Evolutionary conservation across 495 filamentous ascomycete species (phyloP).

Genomic region (Peziza echinospora): DNA sequence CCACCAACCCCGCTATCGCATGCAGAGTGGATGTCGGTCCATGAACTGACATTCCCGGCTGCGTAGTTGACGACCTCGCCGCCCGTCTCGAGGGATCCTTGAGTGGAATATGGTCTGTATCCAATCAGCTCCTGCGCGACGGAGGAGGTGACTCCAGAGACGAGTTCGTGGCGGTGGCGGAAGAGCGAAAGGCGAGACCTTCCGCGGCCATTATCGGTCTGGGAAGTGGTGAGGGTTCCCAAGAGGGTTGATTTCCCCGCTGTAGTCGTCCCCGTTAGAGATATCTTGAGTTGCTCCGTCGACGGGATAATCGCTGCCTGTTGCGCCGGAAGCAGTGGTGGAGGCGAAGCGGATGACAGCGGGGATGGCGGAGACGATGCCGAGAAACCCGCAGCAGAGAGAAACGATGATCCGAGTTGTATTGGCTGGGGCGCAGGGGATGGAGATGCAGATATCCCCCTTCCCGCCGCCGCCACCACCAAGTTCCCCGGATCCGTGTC

Average conservation of each 20-base stretch:
- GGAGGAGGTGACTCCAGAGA: slow-evolving; percentile 76
- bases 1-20: slow-evolving; percentile 10
- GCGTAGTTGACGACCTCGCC: slow-evolving; percentile 62
- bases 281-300: slow-evolving; percentile 65
- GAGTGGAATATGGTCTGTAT: slow-evolving; percentile 27
- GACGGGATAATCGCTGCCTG: not conserved
- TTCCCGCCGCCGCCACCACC: slow-evolving; percentile 1
- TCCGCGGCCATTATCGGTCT: slow-evolving; percentile 77
- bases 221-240: slow-evolving; percentile 68
- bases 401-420: too few relatives aligned
- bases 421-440: too few relatives aligned
- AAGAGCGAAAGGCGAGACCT: slow-evolving; percentile 68
- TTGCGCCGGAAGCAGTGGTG: not conserved
- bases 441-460: slow-evolving; percentile 18
- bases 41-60: slow-evolving; percentile 65
- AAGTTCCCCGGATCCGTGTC: not conserved
- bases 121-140: slow-evolving; percentile 83
- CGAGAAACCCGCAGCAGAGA: too few relatives aligned
- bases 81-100: slow-evolving; percentile 3
- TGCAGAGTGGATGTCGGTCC: slow-evolving; percentile 69
- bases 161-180: slow-evolving; percentile 87
- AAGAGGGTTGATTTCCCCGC: slow-evolving; percentile 84
- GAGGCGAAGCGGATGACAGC: not conserved
- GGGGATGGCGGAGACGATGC: too few relatives aligned
- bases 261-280: slow-evolving; percentile 73